phyloP scores from a whole-genome alignment of 2,329 filamentous ascomycete species.

The Alternaria hordeiaustralica region DNA sequence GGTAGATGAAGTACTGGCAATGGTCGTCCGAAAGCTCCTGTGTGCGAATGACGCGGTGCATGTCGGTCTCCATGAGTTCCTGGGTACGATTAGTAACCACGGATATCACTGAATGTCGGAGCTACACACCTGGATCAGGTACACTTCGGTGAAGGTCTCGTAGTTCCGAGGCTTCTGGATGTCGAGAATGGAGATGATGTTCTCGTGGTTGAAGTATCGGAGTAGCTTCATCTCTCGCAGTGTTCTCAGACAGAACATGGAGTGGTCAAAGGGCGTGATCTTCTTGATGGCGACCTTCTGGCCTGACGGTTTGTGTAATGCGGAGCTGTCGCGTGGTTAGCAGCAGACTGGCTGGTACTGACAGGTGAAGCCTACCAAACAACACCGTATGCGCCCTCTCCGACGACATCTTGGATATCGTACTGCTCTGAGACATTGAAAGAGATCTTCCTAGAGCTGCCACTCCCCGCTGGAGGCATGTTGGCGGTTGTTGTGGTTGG shows the following conservation, averaged over 20 bases:
- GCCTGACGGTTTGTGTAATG: constrained; percentile 95
- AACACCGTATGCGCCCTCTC: constrained; percentile 97
- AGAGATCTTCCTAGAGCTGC: constrained; percentile 85
- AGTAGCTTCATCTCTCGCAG: constrained; percentile 99
- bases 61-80: constrained; percentile 99
- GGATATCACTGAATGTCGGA: background rate
- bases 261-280: constrained; percentile 98
- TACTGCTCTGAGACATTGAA: constrained; percentile 99
- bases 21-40: constrained; percentile 99
- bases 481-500: constrained; percentile 26
- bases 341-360: constrained; percentile 2
- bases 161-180: constrained; percentile 98
- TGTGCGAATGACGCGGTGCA: constrained; percentile 98
- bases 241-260: constrained; percentile 97
- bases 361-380: constrained; percentile 75
- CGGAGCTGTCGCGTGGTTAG: constrained; percentile 69
- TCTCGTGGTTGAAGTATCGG: constrained; percentile 99
- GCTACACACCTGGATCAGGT: constrained; percentile 83
- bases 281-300: constrained; percentile 99
- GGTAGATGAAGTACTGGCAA: constrained; percentile 99
- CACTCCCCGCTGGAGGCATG: constrained; percentile 51
- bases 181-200: constrained; percentile 99
- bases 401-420: constrained; percentile 98
- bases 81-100: constrained; percentile 48
- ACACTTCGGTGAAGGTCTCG: constrained; percentile 95